Conservation (phyloP, 1,284 basidiomycete species). For the Afroboletus lepidellus region DNA sequence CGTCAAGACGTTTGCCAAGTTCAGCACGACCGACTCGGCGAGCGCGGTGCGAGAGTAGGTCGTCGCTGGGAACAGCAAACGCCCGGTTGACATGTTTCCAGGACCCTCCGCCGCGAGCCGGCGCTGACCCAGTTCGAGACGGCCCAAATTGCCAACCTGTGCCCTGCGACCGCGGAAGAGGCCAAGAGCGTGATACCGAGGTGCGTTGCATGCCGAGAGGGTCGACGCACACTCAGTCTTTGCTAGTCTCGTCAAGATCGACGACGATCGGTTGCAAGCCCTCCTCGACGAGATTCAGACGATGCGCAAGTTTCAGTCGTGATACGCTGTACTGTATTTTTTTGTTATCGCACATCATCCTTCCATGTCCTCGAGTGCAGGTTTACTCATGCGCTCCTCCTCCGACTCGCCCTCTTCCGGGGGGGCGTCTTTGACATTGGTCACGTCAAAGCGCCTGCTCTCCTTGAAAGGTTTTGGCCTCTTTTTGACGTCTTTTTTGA, state of each 20-base stretch:
- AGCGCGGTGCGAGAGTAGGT: conserved; percentile 82
- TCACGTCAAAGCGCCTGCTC: conserved; percentile 61
- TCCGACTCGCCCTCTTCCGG: conserved; percentile 56
- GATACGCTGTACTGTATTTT: conserved; percentile 13
- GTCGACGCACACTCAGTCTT: not conserved
- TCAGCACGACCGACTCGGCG: conserved; percentile 83
- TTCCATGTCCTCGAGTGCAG: conserved; percentile 67
- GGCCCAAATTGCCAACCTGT: conserved; percentile 89
- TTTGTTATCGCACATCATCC: conserved; percentile 39
- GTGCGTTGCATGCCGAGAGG: conserved; percentile 35
- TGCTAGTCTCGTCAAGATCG: conserved; percentile 76
- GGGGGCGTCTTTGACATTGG: conserved; percentile 49
- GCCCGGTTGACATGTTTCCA: not conserved
- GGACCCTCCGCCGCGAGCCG: conserved; percentile 72
- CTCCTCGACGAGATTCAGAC: conserved; percentile 86
- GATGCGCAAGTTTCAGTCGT: conserved; percentile 85
- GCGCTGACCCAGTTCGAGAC: conserved; percentile 87
- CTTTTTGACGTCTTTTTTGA: conserved; percentile 53
- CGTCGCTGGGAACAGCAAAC: not conserved
- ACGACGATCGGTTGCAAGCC: conserved; percentile 80
- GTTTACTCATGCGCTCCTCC: conserved; percentile 50
- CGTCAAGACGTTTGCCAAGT: conserved; percentile 88
- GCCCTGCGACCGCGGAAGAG: conserved; percentile 85
- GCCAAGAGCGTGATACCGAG: conserved; percentile 90
- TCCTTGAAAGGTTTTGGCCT: conserved; percentile 66